These are phyloP conservation scores for Cystofilobasidium bisporidii DNA, from an alignment of 768 basidiomycete species.

Conservation along the genomic window DNA sequence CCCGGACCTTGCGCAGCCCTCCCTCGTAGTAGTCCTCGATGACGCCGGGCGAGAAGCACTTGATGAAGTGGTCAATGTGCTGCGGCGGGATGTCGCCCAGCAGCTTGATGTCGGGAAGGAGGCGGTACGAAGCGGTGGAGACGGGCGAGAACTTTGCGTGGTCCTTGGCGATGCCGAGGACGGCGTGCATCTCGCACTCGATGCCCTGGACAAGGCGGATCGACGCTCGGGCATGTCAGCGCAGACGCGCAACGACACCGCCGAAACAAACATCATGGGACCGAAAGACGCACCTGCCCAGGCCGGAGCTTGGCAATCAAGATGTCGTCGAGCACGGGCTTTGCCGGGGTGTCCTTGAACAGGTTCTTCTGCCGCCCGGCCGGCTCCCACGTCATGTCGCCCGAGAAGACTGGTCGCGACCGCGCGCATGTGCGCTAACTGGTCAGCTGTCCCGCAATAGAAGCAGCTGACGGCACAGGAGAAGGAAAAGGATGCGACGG, in stretches of 20 bases:
- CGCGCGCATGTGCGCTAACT: too few relatives aligned
- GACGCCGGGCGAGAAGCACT: conserved; percentile 67
- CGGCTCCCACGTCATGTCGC: conserved; percentile 21
- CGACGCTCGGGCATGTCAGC: too few relatives aligned
- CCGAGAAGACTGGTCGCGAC: conserved; percentile 26
- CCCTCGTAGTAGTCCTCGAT: conserved; percentile 41
- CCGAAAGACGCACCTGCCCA: conserved; percentile 53
- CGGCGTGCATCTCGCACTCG: conserved; percentile 74
- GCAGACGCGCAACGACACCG: too few relatives aligned
- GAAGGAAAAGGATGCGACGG: conserved; percentile 6
- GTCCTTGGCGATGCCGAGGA: conserved; percentile 85
- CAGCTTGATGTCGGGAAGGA: conserved; percentile 70
- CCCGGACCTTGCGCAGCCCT: conserved; percentile 44
- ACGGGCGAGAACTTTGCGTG: conserved; percentile 97
- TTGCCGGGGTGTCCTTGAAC: conserved; percentile 43
- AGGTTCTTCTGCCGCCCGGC: conserved; percentile 23
- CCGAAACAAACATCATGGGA: too few relatives aligned
- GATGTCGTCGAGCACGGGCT: conserved; percentile 67
- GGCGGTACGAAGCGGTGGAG: conserved; percentile 89
- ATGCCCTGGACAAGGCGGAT: conserved; percentile 52
- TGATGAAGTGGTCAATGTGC: conserved; percentile 69
- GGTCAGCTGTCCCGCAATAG: too few relatives aligned
- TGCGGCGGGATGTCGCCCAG: conserved; percentile 64
- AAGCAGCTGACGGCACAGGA: too few relatives aligned
- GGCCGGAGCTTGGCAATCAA: conserved; percentile 85